These are phyloP conservation scores for Blepharisma stoltei DNA, from an alignment of 73 alveolate genomes.

Conservation along the genomic window DNA sequence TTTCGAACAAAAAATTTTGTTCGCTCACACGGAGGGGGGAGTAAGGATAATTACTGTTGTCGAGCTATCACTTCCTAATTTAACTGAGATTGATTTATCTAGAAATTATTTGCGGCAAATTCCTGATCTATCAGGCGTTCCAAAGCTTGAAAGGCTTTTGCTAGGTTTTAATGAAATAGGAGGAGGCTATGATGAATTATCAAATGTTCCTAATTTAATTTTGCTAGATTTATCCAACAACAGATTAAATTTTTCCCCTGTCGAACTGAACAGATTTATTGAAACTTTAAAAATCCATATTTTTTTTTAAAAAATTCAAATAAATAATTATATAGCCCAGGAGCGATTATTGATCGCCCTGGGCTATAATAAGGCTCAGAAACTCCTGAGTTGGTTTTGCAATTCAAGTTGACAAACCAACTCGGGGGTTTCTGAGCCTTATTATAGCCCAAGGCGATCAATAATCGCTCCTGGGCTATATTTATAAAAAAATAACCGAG, in stretches of 20 bases:
- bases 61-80: slow-evolving; percentile 34
- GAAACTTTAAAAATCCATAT: too few relatives aligned
- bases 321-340: too few relatives aligned
- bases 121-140: slow-evolving; percentile 45
- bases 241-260: slow-evolving; percentile 30
- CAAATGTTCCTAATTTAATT: slow-evolving; percentile 28
- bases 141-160: slow-evolving; percentile 37
- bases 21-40: too few relatives aligned
- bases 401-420: too few relatives aligned
- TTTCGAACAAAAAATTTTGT: too few relatives aligned
- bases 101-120: slow-evolving; percentile 39
- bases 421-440: too few relatives aligned
- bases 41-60: slow-evolving; percentile 47
- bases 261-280: slow-evolving; percentile 12
- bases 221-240: slow-evolving; percentile 43
- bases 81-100: slow-evolving; percentile 45
- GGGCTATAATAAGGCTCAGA: too few relatives aligned
- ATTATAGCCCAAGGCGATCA: too few relatives aligned
- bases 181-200: slow-evolving; percentile 38
- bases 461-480: too few relatives aligned
- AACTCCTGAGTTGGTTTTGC: too few relatives aligned
- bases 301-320: too few relatives aligned
- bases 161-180: slow-evolving; percentile 39
- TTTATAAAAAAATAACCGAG: slow-evolving; percentile 35
- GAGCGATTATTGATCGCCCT: too few relatives aligned